Evolutionary conservation across 176 grass and related monocot species (phyloP).

Genomic region (Zizania latifolia): DNA sequence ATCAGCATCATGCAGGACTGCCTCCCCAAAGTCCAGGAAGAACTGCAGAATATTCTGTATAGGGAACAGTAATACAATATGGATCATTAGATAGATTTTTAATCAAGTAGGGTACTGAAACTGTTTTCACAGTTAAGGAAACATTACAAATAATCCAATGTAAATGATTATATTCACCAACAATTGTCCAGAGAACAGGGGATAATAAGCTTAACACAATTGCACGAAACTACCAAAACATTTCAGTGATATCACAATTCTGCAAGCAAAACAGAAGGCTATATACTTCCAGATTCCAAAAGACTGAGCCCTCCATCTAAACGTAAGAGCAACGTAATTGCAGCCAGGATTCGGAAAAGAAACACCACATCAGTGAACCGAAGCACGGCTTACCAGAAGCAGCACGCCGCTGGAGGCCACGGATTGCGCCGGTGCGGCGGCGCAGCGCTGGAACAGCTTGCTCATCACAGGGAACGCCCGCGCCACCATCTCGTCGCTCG

Average conservation of each 20-base stretch:
- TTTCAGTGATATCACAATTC: neutral
- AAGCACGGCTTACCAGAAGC: conserved; percentile 46
- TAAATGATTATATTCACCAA: neutral
- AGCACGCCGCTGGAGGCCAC: conserved; percentile 69
- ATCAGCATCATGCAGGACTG: conserved; percentile 86
- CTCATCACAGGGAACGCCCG: conserved; percentile 75
- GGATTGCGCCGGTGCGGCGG: conserved; percentile 56
- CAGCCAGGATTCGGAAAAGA: neutral
- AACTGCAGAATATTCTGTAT: conserved; percentile 87
- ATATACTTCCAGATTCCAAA: neutral
- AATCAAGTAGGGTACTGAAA: neutral
- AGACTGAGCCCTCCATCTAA: neutral
- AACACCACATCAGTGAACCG: neutral
- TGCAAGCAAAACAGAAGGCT: too few species aligned
- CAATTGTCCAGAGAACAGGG: neutral
- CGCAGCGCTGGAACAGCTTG: conserved; percentile 91
- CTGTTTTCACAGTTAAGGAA: conserved; percentile 18
- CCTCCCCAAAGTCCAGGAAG: conserved; percentile 98
- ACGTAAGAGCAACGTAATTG: neutral
- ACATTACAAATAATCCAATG: neutral
- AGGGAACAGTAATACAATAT: conserved; percentile 23
- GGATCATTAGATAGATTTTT: conserved; percentile 3
- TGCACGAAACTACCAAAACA: neutral
- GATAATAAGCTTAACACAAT: neutral
- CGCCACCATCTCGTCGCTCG: conserved; percentile 73